Base-by-base conservation (phyloP, 1,284 basidiomycete species). In the Tylopilus microsporus region DNA sequence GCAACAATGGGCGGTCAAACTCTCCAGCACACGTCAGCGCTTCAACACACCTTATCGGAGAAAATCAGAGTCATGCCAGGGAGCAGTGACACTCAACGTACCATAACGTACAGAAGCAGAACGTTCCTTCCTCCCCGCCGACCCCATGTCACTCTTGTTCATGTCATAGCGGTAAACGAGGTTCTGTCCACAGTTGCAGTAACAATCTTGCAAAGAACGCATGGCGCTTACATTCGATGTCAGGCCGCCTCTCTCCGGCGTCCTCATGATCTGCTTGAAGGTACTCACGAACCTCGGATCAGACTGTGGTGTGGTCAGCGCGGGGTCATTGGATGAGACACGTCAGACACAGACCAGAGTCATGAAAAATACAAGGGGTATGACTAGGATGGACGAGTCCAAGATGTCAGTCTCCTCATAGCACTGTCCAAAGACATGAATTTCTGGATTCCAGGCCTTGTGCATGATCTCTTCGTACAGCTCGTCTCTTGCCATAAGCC, bases 91-190 rank as follows among this genome's bases (percentile, higher is more conserved):
- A 32, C 13, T 32, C 15, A 46, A 59, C 54, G 3, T 45, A 66
- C 89, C 89, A 92, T 7, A 92, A 73, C 0, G 90, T 92, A 67
- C 88, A 91, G 21, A 91, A 73, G 63, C 87, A 89, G 72, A 91
- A 91, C 0, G 87, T 91, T 10, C 93, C 94, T 73, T 94, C 94
- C 63, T 94, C 91, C 1, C 94, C 94, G 7, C 94, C 94, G 19
- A 96, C 91, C 9, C 94, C 94, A 68, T 94, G 60, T 92, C 86
- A 0, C 90, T 83, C 70, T 89, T 25, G 25, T 25, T 25, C 25
- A 25, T 88, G 68, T 96, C 91, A 68, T 92, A 93, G 2, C 90
- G 83, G 66, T 85, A 91, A 7, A 91, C 88, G 11, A 72, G 68
- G 51, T 66, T 66, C 65, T 68, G 54, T 55, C 11, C 34, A 43